Conservation (phyloP, 192 early-diverging fungal species). For the Coemansia sp. region DNA sequence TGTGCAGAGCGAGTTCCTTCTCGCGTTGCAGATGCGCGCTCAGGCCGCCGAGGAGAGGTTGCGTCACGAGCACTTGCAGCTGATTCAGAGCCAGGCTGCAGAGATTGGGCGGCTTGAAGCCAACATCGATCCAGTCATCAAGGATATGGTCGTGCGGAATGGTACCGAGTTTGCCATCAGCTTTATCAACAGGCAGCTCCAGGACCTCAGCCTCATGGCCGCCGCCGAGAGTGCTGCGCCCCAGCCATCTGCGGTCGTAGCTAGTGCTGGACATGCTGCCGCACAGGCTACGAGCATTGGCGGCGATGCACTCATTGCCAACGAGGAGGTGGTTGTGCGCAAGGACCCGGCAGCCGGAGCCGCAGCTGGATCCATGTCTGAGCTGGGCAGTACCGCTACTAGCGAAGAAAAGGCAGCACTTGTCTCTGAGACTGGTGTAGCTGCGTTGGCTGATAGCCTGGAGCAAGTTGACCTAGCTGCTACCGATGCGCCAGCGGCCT, state of each 20-base stretch:
- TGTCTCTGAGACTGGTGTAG: background rate
- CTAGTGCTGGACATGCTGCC: background rate
- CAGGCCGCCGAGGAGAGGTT: conserved; percentile 27
- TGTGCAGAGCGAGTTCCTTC: conserved; percentile 28
- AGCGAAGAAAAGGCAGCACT: background rate
- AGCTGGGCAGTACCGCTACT: too few relatives aligned
- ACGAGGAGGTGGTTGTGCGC: background rate
- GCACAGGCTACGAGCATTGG: background rate
- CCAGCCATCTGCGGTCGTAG: background rate
- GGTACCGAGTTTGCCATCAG: conserved; percentile 34
- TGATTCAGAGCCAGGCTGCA: conserved; percentile 21
- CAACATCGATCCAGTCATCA: conserved; percentile 44
- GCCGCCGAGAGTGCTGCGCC: conserved; percentile 1
- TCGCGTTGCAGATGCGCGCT: conserved; percentile 44
- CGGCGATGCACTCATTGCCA: background rate
- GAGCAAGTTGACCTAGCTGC: background rate
- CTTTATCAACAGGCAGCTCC: conserved; percentile 47
- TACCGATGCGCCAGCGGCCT: background rate
- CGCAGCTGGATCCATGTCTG: too few relatives aligned
- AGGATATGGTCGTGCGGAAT: conserved; percentile 36
- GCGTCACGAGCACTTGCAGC: conserved; percentile 27
- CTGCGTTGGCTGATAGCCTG: background rate
- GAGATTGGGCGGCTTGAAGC: conserved; percentile 44
- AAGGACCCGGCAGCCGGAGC: background rate
- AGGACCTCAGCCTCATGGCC: conserved; percentile 37